These are phyloP conservation scores for Cryptosporidium muris DNA, from an alignment of 169 alveolate species.

Conservation along the genomic window DNA sequence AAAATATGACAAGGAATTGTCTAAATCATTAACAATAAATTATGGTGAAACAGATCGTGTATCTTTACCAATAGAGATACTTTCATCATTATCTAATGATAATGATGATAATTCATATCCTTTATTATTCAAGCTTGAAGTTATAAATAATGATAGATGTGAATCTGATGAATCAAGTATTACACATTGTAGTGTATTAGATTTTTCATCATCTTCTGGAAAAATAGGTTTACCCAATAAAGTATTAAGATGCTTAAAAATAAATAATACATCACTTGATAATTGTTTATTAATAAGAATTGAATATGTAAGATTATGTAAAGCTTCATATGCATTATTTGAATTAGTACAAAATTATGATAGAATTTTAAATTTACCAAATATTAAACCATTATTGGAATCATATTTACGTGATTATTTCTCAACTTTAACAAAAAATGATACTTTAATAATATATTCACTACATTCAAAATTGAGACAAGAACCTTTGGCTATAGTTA, in stretches of 20 bases:
- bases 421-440: conserved; percentile 35
- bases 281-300: conserved; percentile 24
- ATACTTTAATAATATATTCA: conserved; percentile 32
- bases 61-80: conserved; percentile 14
- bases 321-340: conserved; percentile 46
- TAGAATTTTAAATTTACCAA: conserved; percentile 6
- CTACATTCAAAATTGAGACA: neutral
- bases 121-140: conserved; percentile 23
- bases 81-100: conserved; percentile 3
- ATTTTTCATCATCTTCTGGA: conserved; percentile 31
- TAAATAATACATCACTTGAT: neutral
- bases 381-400: conserved; percentile 47
- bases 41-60: conserved; percentile 55
- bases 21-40: conserved; percentile 4
- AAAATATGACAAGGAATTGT: neutral
- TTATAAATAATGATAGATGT: neutral
- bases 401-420: conserved; percentile 32
- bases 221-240: conserved; percentile 40
- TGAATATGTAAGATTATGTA: conserved; percentile 4
- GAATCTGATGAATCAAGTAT: neutral
- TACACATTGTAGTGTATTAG: conserved; percentile 62
- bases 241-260: conserved; percentile 36
- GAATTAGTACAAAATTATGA: conserved; percentile 26
- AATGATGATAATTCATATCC: conserved; percentile 41
- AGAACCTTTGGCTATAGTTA: conserved; percentile 11